Conservation (phyloP, 2,329 filamentous ascomycete genomes). For the Colletotrichum viniferum region DNA sequence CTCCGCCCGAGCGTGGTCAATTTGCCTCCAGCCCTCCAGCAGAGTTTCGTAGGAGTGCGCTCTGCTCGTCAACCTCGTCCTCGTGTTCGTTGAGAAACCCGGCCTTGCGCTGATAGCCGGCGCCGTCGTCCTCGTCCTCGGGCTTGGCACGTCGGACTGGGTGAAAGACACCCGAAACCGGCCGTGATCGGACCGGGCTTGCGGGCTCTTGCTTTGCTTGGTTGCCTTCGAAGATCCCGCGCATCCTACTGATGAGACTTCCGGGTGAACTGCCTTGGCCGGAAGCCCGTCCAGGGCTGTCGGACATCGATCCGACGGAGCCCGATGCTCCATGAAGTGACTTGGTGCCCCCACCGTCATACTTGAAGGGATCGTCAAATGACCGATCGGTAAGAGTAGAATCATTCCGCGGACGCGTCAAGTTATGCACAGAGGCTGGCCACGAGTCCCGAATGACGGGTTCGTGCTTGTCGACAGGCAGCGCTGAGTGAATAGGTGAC, state of each 20-base stretch:
- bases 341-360: constrained; percentile 19
- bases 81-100: constrained; percentile 23
- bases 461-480: constrained; percentile 32
- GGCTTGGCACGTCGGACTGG: constrained; percentile 11
- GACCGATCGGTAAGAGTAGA: constrained; percentile 26
- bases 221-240: constrained; percentile 41
- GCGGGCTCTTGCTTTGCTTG: constrained; percentile 1
- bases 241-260: constrained; percentile 43
- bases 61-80: constrained; percentile 31
- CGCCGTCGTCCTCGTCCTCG: constrained; percentile 22
- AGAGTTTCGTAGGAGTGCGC: constrained; percentile 29
- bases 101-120: background rate
- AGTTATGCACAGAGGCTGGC: constrained; percentile 22
- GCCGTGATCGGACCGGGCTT: constrained; percentile 26
- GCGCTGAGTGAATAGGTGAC: constrained; percentile 31
- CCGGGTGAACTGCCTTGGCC: constrained; percentile 24
- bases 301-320: background rate
- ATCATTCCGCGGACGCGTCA: constrained; percentile 25
- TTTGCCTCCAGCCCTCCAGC: constrained; percentile 23
- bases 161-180: constrained; percentile 28
- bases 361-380: constrained; percentile 30
- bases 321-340: background rate
- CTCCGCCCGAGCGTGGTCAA: constrained; percentile 44
- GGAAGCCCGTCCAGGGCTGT: background rate
- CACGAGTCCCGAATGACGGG: constrained; percentile 36